Evolutionary conservation across 371 early-diverging fungal genomes (phyloP), one percentile per base, ranked within the genome.

Genomic region (Mucor velutinosus): DNA sequence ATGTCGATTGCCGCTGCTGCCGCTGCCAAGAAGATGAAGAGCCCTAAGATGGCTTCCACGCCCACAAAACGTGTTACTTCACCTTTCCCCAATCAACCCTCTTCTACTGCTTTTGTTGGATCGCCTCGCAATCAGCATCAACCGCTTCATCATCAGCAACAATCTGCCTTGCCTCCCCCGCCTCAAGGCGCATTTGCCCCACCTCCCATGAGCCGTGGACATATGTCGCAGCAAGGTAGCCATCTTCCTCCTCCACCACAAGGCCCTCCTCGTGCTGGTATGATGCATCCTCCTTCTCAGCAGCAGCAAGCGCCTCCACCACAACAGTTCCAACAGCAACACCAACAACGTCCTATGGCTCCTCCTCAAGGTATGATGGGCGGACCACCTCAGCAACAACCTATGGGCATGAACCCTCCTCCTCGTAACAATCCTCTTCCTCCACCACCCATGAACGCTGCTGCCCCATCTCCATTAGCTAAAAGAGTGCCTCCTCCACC

Each of bases 31-130:
- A 69, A 73, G 25, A 49, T 67, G 15, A 73, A 72, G 64, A 77
- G 76, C 35, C 76, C 82, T 11, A 72, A 64, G 17, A 64, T 76
- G 23, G 58, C 58, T 23, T 59, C 33, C 10, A 64, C 64, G 8
- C 70, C 74, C n/a, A 63, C 73, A 23, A 75, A 78, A 60, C 74
- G 82, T 51, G 78, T 82, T 0, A 76, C 75, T n/a, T 82, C 82
- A 15, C 82, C 82, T 30, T 82, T 82, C 75, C 82, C 82, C 39
- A 77, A 79, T 45, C 70, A 68, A 41, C 83, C 83, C 27, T 65
- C 81, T 17, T 63, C 77, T 10, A 65, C 70, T 17, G 66, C 80
- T 0, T 81, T 79, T 73, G 74, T 70, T 32, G 35, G 66, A 6
- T 49, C 64, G 4, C 75, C 75, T 27, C 71, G 41, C 17, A 72